Evolutionary conservation across 371 early-diverging fungal genomes (phyloP), one percentile per base, ranked within the genome.

Genomic region (Funneliformis caledonium): DNA sequence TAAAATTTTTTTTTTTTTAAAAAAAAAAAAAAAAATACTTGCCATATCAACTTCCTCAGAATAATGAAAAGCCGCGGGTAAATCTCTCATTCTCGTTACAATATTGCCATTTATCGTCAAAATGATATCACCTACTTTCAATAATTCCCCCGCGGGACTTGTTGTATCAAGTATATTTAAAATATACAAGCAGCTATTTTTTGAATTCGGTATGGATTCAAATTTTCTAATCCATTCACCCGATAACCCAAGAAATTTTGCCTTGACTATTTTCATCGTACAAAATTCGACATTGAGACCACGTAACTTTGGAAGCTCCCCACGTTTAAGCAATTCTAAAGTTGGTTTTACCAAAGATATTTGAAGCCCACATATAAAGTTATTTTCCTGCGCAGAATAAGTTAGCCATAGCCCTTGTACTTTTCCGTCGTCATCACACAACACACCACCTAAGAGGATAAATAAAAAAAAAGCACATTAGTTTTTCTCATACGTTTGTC

Each of bases 51-150:
- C 87, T 7, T 52, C 81, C n/a, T 85, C 82, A 3, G 80, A 52
- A 52, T 84, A 81, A 19, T 83, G 78, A 4, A 87, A 80, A 42
- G 83, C 82, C 50, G 81, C 86, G 4, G 88, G 85, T 76, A 97
- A 83, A 78, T 96, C 93, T 45, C 85, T 83, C 87, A 96, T 91
- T 8, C 93, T 85, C 6, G 92, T 93, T 2, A 95, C 90, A 11
- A 90, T 82, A 16, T 87, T 80, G 22, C 93, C 94, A 72, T 95
- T 87, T 42, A 95, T 85, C 52, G 91, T 90, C n/a, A 97, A 85
- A n/a, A 98, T 87, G 37, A 97, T 85, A 82, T 98, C 98, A 43
- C 96, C 94, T 0, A 94, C 95, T 81, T 91, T 86, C 74, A 94
- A 83, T 5, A 91, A 87, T 78, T 86, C 84, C n/a, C 92, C 88